Percentiles rank a stretch among this genome's conserved stretches.
Evolutionary conservation across 768 basidiomycete genomes (phyloP).

Genomic region (Lentinula lateritia): DNA sequence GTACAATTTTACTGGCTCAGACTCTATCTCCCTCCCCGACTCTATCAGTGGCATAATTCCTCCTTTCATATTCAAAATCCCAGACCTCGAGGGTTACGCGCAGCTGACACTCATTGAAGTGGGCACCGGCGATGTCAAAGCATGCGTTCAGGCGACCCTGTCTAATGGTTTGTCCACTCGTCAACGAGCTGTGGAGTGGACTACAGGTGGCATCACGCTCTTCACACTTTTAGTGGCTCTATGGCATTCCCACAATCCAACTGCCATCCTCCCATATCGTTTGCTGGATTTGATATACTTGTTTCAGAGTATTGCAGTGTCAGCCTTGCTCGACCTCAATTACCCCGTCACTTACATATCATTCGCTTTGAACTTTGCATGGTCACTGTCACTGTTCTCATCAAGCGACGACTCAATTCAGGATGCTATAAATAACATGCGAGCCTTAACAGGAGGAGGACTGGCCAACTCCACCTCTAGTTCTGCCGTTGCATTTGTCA

Average conservation of each 20-base stretch:
- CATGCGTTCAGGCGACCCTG: constrained; percentile 88
- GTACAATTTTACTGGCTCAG: constrained; percentile 85
- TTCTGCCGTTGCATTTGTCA: constrained; percentile 69
- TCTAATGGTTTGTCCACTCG: constrained; percentile 86
- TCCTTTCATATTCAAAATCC: constrained; percentile 76
- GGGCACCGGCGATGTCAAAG: constrained; percentile 66
- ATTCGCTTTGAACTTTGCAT: constrained; percentile 83
- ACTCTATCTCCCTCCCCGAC: constrained; percentile 58
- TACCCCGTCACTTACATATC: constrained; percentile 81
- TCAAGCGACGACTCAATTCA: constrained; percentile 60
- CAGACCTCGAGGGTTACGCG: constrained; percentile 87
- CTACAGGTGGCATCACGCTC: constrained; percentile 62
- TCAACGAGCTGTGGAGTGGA: constrained; percentile 73
- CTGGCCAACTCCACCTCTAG: constrained; percentile 55
- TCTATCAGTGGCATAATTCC: constrained; percentile 61
- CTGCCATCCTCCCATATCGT: constrained; percentile 64
- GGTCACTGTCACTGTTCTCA: constrained; percentile 76
- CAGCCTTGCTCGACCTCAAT: constrained; percentile 78
- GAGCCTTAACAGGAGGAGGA: constrained; percentile 75
- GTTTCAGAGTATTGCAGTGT: constrained; percentile 79
- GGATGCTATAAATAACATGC: constrained; percentile 74
- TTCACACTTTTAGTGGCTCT: constrained; percentile 59
- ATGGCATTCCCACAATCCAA: constrained; percentile 51
- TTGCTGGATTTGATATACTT: constrained; percentile 78
- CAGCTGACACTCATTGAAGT: constrained; percentile 71